Evolutionary conservation across 148 eudicot species (phyloP).

Genomic region (Heliosperma pusillum): DNA sequence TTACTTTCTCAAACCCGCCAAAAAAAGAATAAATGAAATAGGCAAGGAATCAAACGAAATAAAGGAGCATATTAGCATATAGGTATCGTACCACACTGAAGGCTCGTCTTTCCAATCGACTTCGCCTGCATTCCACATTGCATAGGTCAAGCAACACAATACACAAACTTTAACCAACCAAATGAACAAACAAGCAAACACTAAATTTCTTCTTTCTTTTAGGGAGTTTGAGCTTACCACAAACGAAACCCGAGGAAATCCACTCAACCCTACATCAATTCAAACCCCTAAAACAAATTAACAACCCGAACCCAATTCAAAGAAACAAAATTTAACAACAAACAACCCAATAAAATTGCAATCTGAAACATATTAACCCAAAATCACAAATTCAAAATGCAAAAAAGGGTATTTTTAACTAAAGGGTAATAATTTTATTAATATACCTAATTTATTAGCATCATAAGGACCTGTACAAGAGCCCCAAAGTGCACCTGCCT

Average conservation of each 20-base stretch:
- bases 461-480: conserved; percentile 64
- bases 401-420: background rate
- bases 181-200: background rate
- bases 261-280: conserved; percentile 43
- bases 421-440: conserved; percentile 29
- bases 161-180: background rate
- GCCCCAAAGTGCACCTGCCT: conserved; percentile 93
- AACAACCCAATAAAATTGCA: background rate
- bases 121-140: conserved; percentile 47
- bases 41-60: background rate
- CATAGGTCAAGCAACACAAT: conserved; percentile 8
- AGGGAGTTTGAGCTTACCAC: conserved; percentile 38
- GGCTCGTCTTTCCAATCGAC: conserved; percentile 47
- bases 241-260: conserved; percentile 52
- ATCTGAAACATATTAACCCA: background rate
- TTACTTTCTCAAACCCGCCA: too few relatives aligned
- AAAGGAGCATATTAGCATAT: background rate
- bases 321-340: background rate
- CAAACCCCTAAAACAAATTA: background rate
- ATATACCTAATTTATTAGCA: conserved; percentile 57
- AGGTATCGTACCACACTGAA: conserved; percentile 49
- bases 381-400: background rate
- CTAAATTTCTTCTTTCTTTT: background rate
- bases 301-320: conserved; percentile 2
- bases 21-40: too few relatives aligned